Evolutionary conservation across 1,284 basidiomycete genomes (phyloP).

Genomic region (Neonothopanus nambi): DNA sequence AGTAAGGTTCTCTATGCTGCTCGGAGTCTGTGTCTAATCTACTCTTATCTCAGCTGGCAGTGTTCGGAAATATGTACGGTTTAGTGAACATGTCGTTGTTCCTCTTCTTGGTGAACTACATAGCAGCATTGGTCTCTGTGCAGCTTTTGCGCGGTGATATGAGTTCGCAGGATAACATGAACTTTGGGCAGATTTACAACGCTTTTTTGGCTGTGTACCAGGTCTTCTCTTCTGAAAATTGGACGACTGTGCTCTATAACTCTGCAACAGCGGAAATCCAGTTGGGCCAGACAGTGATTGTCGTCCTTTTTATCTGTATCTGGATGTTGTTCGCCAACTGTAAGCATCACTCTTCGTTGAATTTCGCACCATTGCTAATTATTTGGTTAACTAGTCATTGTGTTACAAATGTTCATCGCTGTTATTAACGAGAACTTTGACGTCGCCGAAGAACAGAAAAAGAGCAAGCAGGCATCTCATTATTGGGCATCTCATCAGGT

Average conservation of each 20-base stretch:
- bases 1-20: slow-evolving; percentile 41
- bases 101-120: slow-evolving; percentile 86
- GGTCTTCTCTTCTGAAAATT: slow-evolving; percentile 94
- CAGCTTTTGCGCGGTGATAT: slow-evolving; percentile 85
- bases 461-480: slow-evolving; percentile 75
- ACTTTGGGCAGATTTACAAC: slow-evolving; percentile 90
- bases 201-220: slow-evolving; percentile 90
- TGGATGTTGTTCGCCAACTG: slow-evolving; percentile 97
- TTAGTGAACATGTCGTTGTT: slow-evolving; percentile 94
- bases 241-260: slow-evolving; percentile 83
- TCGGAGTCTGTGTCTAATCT: neutral
- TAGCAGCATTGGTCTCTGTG: slow-evolving; percentile 81
- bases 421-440: slow-evolving; percentile 98
- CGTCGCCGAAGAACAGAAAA: slow-evolving; percentile 90
- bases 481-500: slow-evolving; percentile 63
- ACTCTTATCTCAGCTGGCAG: slow-evolving; percentile 57
- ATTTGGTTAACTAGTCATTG: slow-evolving; percentile 68
- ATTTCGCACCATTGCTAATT: slow-evolving; percentile 15
- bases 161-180: slow-evolving; percentile 55
- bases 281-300: slow-evolving; percentile 74
- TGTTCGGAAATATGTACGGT: slow-evolving; percentile 93
- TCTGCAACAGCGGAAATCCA: slow-evolving; percentile 64
- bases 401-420: slow-evolving; percentile 98
- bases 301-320: slow-evolving; percentile 74
- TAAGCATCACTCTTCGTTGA: slow-evolving; percentile 39